Evolutionary conservation across 108 stramenopile species (phyloP), one percentile per base, ranked within the genome.

Genomic region (Parietichytrium sp.): DNA sequence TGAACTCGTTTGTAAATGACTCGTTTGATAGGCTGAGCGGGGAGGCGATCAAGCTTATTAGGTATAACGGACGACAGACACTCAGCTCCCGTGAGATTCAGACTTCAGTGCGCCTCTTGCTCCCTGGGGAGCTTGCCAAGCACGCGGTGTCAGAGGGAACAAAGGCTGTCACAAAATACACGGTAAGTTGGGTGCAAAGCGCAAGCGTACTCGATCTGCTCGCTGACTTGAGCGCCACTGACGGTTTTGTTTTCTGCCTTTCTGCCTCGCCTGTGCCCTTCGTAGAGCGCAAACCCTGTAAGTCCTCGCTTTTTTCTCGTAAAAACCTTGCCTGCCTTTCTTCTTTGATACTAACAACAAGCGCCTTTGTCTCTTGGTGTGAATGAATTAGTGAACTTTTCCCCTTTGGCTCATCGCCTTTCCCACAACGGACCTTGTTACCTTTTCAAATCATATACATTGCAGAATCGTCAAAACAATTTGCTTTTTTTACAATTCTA

Each of bases 1-100:
- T 84, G 83, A 84, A 84, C 79, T 84, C 83, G 0, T 84, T 84
- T 48, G 79, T 84, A n/a, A 84, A 84, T 47, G 83, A 84, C 55
- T 79, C 54, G 47, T 84, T 84, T 29, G 83, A 84, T 4, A 31
- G 83, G n/a, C 47, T 84, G 36, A 52, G 79, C n/a, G n/a, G 36
- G 4, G 83, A 84, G 53, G 83, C 83, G 31, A 55, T 81, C 36
- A 78, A 78, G 16, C 80, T 84, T 1, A 79, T 79, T 4, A 49
- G 83, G 25, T 84, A 84, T 79, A 84, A 52, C 52, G 78, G 55
- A 29, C 29, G 42, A 18, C 29, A 49, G 6, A 84, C 83, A 23
- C 79, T 84, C 49, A 80, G 79, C 47, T 50, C 48, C 48, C 79
- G 83, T 10, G 83, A 84, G 38, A 80, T 84, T 29, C 80, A 82